These are phyloP conservation scores for Exidia glandulosa DNA, from an alignment of 768 basidiomycete genomes.

Conservation along the genomic window DNA sequence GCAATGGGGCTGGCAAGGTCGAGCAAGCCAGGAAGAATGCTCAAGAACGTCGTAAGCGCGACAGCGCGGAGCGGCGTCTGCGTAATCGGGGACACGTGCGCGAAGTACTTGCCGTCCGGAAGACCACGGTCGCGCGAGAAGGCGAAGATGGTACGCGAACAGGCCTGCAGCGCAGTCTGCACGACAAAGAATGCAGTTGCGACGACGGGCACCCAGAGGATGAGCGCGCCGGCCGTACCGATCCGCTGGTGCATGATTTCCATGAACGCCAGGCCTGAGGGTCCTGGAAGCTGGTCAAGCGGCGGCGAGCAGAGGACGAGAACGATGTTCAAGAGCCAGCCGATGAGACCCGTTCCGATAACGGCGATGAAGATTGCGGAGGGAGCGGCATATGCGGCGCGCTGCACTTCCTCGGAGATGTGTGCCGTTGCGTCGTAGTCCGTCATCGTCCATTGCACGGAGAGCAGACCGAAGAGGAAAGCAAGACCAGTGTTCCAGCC, in stretches of 20 bases:
- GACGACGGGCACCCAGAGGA: conserved; percentile 80
- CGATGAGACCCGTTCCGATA: conserved; percentile 63
- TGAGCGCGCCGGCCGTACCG: conserved; percentile 63
- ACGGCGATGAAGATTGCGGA: conserved; percentile 57
- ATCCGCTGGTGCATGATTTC: conserved; percentile 69
- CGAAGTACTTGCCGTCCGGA: conserved; percentile 71
- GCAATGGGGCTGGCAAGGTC: conserved; percentile 69
- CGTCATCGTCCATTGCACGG: conserved; percentile 81
- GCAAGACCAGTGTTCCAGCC: conserved; percentile 72
- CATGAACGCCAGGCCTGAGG: conserved; percentile 63
- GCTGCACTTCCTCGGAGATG: conserved; percentile 71
- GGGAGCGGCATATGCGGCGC: conserved; percentile 66
- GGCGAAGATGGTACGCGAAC: conserved; percentile 58
- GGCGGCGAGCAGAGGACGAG: conserved; percentile 76
- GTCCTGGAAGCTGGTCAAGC: conserved; percentile 53
- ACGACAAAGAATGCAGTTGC: conserved; percentile 80
- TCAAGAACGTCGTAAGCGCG: conserved; percentile 56
- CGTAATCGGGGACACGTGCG: conserved; percentile 48
- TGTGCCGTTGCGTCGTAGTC: conserved; percentile 77
- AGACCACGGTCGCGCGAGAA: conserved; percentile 74
- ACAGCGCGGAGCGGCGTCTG: conserved; percentile 70
- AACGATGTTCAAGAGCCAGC: conserved; percentile 83
- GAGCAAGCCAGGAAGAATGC: conserved; percentile 60
- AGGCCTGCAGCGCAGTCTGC: conserved; percentile 34
- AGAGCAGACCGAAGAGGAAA: conserved; percentile 74